phyloP scores from a whole-genome alignment of 768 basidiomycete species.

The Tulasnella sp. region DNA sequence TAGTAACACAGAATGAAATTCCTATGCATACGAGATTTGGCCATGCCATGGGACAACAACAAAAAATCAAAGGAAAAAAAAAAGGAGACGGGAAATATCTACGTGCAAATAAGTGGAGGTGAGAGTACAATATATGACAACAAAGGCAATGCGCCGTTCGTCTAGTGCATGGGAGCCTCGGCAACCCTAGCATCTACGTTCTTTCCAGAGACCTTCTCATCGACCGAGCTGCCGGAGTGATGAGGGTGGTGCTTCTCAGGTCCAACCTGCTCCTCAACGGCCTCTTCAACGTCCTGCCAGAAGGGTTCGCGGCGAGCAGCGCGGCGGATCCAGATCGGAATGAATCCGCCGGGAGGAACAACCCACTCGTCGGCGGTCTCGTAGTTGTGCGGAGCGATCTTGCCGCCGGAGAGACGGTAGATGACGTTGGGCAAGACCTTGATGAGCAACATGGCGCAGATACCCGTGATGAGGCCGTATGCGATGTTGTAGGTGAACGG shows the following conservation, averaged over 20 bases:
- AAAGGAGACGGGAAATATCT: slow-evolving; percentile 2
- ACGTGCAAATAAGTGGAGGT: background rate
- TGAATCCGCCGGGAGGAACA: slow-evolving; percentile 68
- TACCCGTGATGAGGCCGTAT: slow-evolving; percentile 84
- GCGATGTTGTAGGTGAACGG: slow-evolving; percentile 65
- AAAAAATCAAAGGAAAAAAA: background rate
- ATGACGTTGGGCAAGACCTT: slow-evolving; percentile 69
- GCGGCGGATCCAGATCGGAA: slow-evolving; percentile 66
- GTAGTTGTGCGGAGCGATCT: slow-evolving; percentile 65
- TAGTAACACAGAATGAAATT: background rate
- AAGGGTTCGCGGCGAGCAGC: slow-evolving; percentile 1
- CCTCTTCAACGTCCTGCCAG: slow-evolving; percentile 1
- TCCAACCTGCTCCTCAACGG: background rate
- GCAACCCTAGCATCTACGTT: background rate
- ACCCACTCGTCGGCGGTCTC: slow-evolving; percentile 69
- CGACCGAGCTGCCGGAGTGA: background rate
- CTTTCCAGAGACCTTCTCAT: slow-evolving; percentile 4
- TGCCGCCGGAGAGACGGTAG: slow-evolving; percentile 59
- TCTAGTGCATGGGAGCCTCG: background rate
- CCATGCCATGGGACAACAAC: background rate
- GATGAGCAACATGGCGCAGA: slow-evolving; percentile 68
- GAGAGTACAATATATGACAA: slow-evolving; percentile 6
- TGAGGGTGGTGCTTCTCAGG: slow-evolving; percentile 12
- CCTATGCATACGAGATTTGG: background rate
- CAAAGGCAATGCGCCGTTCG: background rate